A percentile compares a stretch with the other conserved stretches of the same genome.
These are phyloP conservation scores for Actinomucor elegans DNA, from an alignment of 371 early-diverging fungal genomes.

Conservation along the genomic window DNA sequence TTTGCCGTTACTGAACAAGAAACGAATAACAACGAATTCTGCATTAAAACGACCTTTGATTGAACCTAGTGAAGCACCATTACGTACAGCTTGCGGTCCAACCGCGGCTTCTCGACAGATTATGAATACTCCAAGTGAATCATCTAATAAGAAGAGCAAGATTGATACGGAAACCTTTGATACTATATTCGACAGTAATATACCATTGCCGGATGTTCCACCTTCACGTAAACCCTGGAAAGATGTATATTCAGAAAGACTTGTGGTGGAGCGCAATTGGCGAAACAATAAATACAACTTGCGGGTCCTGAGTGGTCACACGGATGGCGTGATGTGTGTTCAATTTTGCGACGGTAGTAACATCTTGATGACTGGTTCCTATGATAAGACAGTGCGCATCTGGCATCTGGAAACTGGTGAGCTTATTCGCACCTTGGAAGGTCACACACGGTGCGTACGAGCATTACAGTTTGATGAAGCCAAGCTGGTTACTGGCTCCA, in stretches of 20 bases:
- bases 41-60: slow-evolving; percentile 12
- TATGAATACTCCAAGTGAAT: neutral
- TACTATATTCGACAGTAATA: neutral
- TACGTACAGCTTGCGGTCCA: slow-evolving; percentile 19
- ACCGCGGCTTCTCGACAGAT: neutral
- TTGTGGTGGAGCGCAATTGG: slow-evolving; percentile 86
- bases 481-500: slow-evolving; percentile 83
- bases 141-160: neutral
- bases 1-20: slow-evolving; percentile 63
- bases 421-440: slow-evolving; percentile 67
- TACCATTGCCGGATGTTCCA: neutral
- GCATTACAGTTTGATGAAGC: slow-evolving; percentile 86
- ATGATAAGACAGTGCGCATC: slow-evolving; percentile 79
- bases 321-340: slow-evolving; percentile 85
- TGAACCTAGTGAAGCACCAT: slow-evolving; percentile 13
- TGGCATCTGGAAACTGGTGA: slow-evolving; percentile 83
- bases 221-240: slow-evolving; percentile 71
- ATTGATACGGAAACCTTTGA: slow-evolving; percentile 4
- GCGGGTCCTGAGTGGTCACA: slow-evolving; percentile 69
- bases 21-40: slow-evolving; percentile 18
- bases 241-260: slow-evolving; percentile 79
- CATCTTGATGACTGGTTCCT: slow-evolving; percentile 81
- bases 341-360: slow-evolving; percentile 78
- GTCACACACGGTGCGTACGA: slow-evolving; percentile 87
- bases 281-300: slow-evolving; percentile 66